Evolutionary conservation across 1,284 basidiomycete genomes (phyloP), one percentile per base, ranked within the genome.

Genomic region (Rhodotorula sp.): DNA sequence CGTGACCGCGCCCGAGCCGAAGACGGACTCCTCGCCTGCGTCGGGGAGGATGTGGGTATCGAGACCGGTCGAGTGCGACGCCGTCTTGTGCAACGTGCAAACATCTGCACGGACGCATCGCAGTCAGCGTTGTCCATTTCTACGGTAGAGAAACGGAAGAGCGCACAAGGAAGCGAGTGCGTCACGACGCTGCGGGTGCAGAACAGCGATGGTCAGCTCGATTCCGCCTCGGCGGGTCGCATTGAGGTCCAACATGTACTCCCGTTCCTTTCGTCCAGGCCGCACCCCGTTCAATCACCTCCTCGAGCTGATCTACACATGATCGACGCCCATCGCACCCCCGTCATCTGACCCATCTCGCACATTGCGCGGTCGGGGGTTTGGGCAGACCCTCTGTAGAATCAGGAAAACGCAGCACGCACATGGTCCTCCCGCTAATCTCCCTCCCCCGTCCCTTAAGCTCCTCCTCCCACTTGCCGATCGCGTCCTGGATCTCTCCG

Each of bases 361-460:
- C 37, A 25, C 37, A 36, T 36, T 34, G 36, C 32, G 32, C 54
- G 32, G 34, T 19, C 39, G 9, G 9, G 39, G 7, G 22, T 25
- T n/a, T 9, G 25, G 25, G 17, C 6, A 4, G 53, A 22, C 13
- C 36, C 53, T 17, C 22, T 19, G 32, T 7, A n/a, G 27, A 21
- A 6, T n/a, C n/a, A 25, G 34, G 1, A 7, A 55, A 69, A 48
- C 4, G 36, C 22, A 12, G 19, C 21, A 63, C 73, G 63, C 60
- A 77, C 76, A 77, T 75, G 27, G 76, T 77, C n/a, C 76, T 58
- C 10, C 76, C 76, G 25, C 65, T 68, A 37, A 77, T 54, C 25
- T 69, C 64, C 50, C 71, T 69, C 8, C 74, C 74, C 25, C 59
- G 61, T 27, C 29, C 32, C 55, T 56, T 70, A 36, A 77, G 65